Evolutionary conservation across 2,329 filamentous ascomycete genomes (phyloP), one percentile per base, ranked within the genome.

Genomic region (Curvularia hawaiiensis): DNA sequence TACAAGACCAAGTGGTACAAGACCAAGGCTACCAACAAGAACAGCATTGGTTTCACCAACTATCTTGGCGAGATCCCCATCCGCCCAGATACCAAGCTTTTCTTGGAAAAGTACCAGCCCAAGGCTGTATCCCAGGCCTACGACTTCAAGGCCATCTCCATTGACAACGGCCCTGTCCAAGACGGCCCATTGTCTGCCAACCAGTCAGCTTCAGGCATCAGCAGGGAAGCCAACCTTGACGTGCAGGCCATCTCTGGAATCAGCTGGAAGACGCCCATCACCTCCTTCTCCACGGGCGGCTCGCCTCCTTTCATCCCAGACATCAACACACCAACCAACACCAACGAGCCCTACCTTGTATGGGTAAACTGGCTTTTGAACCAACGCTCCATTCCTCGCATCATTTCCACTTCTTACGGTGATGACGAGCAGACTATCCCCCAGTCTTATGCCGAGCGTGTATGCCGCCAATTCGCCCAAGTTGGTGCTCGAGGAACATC

Each of bases 341-440:
- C 79, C 63, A 91, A 90, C 71, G 89, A 91, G 76, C 88, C 88
- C 0, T 90, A 90, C 72, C 78, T 90, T 1, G 80, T 80, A 14
- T 90, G 84, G 78, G 78, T 90, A 8, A 80, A 84, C 54, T 84
- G 85, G 71, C 71, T 89, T 2, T 80, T 88, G 0, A 73, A 76
- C 1, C 81, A 88, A 20, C 73, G 79, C 1, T 81, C 82, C 18
- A 78, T 90, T 1, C 88, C 88, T 0, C 82, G 85, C 46, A 83
- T 87, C 16, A 83, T 90, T 66, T 84, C 81, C 51, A 86, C 84
- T 12, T 89, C 86, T 0, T 90, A 90, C 70, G 87, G 86, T 47
- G 87, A 90, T 59, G 82, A 85, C 52, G 88, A 90, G 74, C 84
- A 89, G 70, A 83, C 81, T 3, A 78, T 90, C 0, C 88, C 88